Evolutionary conservation across 495 filamentous ascomycete species (phyloP).

Genomic region (Penicillium daleae): DNA sequence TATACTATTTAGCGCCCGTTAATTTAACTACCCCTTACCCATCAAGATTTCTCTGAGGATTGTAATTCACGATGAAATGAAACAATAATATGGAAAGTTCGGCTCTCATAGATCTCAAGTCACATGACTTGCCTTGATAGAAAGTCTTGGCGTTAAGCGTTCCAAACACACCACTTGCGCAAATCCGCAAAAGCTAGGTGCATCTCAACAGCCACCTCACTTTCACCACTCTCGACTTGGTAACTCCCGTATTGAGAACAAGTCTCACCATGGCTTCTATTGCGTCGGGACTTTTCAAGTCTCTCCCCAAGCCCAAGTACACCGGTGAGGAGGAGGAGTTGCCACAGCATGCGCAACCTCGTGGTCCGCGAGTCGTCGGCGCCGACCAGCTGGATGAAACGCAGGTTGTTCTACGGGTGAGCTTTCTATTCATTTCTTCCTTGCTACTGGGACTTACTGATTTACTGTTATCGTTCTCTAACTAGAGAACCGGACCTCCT

Average conservation of each 20-base stretch:
- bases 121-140: conserved; percentile 4
- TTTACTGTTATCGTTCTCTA: conserved; percentile 8
- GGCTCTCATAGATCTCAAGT: background rate
- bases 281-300: conserved; percentile 75
- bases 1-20: too few species aligned
- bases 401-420: conserved; percentile 83
- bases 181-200: conserved; percentile 30
- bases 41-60: background rate
- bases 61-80: too few species aligned
- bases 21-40: too few species aligned
- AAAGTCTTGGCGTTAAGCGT: conserved; percentile 28
- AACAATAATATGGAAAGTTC: too few species aligned
- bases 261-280: conserved; percentile 65
- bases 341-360: conserved; percentile 70
- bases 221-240: conserved; percentile 23
- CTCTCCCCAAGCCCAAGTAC: conserved; percentile 89
- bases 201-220: conserved; percentile 18
- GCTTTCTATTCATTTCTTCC: conserved; percentile 23
- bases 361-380: conserved; percentile 78
- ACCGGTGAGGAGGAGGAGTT: conserved; percentile 82
- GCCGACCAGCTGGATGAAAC: conserved; percentile 77
- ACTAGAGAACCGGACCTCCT: conserved; percentile 79
- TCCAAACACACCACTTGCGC: conserved; percentile 24
- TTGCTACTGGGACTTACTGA: background rate
- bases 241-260: conserved; percentile 19